phyloP scores from a whole-genome alignment of 257 asterid genomes.

The Nicotiana paniculata region DNA sequence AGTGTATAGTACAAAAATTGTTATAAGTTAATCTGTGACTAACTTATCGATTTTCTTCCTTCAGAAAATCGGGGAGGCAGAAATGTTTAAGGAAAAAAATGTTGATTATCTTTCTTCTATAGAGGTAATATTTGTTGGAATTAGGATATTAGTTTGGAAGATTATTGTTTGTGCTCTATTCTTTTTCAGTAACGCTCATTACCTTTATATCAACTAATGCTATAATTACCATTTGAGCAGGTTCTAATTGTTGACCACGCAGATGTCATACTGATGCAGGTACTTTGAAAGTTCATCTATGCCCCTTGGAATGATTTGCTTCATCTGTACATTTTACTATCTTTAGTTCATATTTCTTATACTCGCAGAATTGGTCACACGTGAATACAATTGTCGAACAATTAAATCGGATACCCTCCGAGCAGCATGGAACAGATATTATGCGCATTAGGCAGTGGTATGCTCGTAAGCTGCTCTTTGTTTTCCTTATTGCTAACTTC shows the following conservation, averaged over 20 bases:
- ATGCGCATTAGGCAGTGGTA: constrained; percentile 97
- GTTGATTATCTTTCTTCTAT: constrained; percentile 96
- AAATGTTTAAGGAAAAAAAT: constrained; percentile 66
- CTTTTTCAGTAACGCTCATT: not conserved
- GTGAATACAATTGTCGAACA: constrained; percentile 68
- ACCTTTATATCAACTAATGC: constrained; percentile 13
- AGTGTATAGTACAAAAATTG: not conserved
- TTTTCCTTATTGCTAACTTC: not conserved
- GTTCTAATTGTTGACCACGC: constrained; percentile 86
- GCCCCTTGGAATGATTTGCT: constrained; percentile 7
- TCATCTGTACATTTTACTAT: constrained; percentile 1
- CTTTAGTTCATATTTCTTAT: constrained; percentile 12
- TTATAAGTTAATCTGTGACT: not conserved
- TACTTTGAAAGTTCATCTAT: constrained; percentile 16
- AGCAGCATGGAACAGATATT: constrained; percentile 87
- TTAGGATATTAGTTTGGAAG: not conserved
- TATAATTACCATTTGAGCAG: constrained; percentile 33
- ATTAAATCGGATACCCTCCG: constrained; percentile 66
- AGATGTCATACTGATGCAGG: constrained; percentile 94
- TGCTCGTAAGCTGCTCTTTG: constrained; percentile 16
- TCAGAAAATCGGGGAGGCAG: constrained; percentile 93
- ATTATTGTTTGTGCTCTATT: not conserved
- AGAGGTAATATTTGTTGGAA: constrained; percentile 43
- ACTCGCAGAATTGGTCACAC: constrained; percentile 86
- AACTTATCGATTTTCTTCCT: constrained; percentile 8